These are phyloP conservation scores for Hyphopichia wangnamkhiaoensis DNA, from an alignment of 1,139 yeast genomes.

Conservation along the genomic window DNA sequence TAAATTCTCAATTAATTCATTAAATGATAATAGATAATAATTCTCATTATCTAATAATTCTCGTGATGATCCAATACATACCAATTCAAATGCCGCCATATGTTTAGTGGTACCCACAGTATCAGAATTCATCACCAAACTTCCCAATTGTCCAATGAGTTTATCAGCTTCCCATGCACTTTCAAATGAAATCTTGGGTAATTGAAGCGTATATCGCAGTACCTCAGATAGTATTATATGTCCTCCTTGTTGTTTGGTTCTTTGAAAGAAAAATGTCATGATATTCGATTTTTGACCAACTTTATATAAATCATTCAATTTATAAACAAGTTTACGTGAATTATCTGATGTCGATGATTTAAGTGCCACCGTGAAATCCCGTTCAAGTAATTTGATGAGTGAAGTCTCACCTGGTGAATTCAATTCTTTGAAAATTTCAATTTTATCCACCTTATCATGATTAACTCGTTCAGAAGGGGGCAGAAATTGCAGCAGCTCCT, in stretches of 20 bases:
- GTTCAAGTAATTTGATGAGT: constrained; percentile 13
- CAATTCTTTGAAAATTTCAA: constrained; percentile 7
- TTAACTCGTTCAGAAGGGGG: background rate
- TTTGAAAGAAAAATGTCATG: constrained; percentile 5
- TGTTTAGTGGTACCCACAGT: background rate
- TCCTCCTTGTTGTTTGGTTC: background rate
- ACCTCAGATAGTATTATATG: constrained; percentile 12
- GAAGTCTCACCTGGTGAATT: constrained; percentile 16
- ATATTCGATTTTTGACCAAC: constrained; percentile 9
- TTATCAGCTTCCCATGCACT: constrained; percentile 18
- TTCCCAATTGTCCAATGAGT: constrained; percentile 9
- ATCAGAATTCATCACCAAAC: constrained; percentile 10
- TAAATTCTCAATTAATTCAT: constrained; percentile 33
- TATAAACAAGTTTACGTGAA: constrained; percentile 10
- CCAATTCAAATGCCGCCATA: constrained; percentile 9
- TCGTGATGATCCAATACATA: constrained; percentile 14
- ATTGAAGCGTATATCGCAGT: constrained; percentile 9
- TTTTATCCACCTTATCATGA: background rate
- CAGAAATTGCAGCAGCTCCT: constrained; percentile 1
- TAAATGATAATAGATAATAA: constrained; percentile 33
- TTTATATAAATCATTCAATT: constrained; percentile 12
- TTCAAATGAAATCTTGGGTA: constrained; percentile 14
- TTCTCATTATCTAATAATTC: constrained; percentile 25
- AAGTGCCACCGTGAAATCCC: constrained; percentile 3
- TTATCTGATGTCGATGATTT: background rate